Conservation (phyloP, 1,284 basidiomycete species). For the Tausonia pullulans region DNA sequence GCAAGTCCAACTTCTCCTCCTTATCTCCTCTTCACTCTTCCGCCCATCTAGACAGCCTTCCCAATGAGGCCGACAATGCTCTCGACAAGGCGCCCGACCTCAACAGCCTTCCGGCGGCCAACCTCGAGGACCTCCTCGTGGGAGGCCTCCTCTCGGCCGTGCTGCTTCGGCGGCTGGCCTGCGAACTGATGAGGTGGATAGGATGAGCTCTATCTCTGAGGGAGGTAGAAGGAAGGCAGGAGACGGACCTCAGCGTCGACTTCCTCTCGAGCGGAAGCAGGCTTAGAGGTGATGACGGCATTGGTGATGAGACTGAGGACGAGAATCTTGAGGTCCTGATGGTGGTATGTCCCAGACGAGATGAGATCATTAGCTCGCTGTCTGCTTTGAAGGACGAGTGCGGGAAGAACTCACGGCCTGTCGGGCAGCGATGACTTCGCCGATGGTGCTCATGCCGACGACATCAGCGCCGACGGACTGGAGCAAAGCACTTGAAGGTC, state of each 20-base stretch:
- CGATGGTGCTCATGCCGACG: constrained; percentile 82
- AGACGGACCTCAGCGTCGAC: constrained; percentile 57
- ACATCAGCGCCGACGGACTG: constrained; percentile 58
- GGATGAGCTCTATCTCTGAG: constrained; percentile 13
- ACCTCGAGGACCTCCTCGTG: constrained; percentile 67
- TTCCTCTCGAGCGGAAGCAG: constrained; percentile 56
- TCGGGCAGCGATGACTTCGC: constrained; percentile 68
- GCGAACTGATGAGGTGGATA: constrained; percentile 41
- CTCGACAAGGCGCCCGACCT: constrained; percentile 56
- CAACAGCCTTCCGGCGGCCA: constrained; percentile 55
- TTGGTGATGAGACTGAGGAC: constrained; percentile 74
- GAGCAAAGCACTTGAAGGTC: too few species aligned
- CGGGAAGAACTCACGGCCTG: constrained; percentile 36
- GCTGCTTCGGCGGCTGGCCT: constrained; percentile 42
- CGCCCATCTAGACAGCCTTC: too few species aligned
- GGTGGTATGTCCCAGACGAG: background rate
- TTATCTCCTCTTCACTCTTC: too few species aligned
- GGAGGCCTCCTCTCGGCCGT: constrained; percentile 47
- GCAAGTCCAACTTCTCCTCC: too few species aligned
- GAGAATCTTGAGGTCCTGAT: constrained; percentile 52
- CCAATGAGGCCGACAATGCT: constrained; percentile 43
- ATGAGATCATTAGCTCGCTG: background rate
- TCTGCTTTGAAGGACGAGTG: background rate
- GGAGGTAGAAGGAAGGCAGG: constrained; percentile 12
- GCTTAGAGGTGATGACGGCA: constrained; percentile 61